phyloP scores from a whole-genome alignment of 139 green algal genomes.

The Diplosphaera chodatii region DNA sequence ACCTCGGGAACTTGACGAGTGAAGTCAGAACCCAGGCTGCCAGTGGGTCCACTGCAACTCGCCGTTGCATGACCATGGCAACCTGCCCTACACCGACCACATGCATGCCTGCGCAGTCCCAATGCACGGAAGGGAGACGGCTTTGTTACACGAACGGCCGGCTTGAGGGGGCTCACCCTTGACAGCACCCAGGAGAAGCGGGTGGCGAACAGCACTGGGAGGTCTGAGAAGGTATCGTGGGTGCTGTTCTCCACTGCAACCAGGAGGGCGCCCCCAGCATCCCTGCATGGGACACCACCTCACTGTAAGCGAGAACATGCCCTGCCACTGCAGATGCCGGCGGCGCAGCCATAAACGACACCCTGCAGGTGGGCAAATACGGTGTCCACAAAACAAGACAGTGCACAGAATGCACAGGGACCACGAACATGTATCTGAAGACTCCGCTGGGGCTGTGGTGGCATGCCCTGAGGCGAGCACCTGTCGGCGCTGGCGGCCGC shows the following conservation, averaged over 20 bases:
- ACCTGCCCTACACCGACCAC: not conserved
- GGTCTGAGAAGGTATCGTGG: conserved; percentile 43
- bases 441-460: no score
- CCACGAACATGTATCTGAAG: no score
- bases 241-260: conserved; percentile 25
- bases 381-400: no score
- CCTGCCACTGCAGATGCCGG: no score
- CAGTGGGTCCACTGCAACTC: not conserved
- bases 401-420: no score
- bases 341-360: no score
- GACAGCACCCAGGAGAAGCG: conserved; percentile 8
- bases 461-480: not conserved
- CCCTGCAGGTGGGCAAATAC: no score
- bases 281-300: not conserved
- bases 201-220: conserved; percentile 4
- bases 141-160: not conserved
- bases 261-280: conserved; percentile 31
- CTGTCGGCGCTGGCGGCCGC: conserved; percentile 19
- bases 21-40: not conserved
- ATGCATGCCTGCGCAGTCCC: not conserved
- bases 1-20: not conserved
- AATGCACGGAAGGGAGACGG: not conserved
- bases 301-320: no score
- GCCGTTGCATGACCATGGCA: not conserved
- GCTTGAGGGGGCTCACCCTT: not conserved